Base-by-base conservation (phyloP, 805 yeast genomes). In the Pichia californica region DNA sequence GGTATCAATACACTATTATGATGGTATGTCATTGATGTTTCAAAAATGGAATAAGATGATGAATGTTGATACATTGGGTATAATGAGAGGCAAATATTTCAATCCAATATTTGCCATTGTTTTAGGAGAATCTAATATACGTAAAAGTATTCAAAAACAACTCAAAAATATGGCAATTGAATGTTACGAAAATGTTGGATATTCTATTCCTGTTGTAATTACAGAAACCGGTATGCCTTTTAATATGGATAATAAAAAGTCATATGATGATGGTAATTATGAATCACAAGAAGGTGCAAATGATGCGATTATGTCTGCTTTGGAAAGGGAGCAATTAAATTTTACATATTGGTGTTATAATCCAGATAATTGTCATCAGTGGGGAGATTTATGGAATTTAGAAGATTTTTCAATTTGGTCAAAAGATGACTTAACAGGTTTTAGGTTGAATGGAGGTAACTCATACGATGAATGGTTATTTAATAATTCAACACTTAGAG, bases 161-260 rank as follows among this genome's bases (percentile, higher is more conserved):
- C 67, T 91, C 45, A 53, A 59, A n/a, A 82, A 74, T 45, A 74
- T 91, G 67, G 74, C 71, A 42, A 56, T 59, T 18, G 98, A 93
- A 57, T 78, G 88, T 5, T 58, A 64, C 6, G 71, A 70, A 4
- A 59, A 73, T 26, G 61, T 89, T 30, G 97, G 97, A 3, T 45
- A 52, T 1, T 40, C 60, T 9, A 69, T 88, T 9, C 96, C 97
- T 0, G 74, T 83, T 9, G 64, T 91, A 19, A 80, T 93, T 72
- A 77, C 95, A 1, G 99, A 91, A 61, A 88, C 91, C n/a, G 99
- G 99, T 6, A 87, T 91, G 82, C 98, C 99, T 3, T 87, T 83
- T 60, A 96, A 93, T 61, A 86, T 91, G 96, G 89, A 91, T 61
- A 71, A 77, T 46, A 86, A 84, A 57, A 68, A 64, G 38, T 84